These are phyloP conservation scores for Epichloe sp. DNA, from an alignment of 2,329 filamentous ascomycete species.

Conservation along the genomic window DNA sequence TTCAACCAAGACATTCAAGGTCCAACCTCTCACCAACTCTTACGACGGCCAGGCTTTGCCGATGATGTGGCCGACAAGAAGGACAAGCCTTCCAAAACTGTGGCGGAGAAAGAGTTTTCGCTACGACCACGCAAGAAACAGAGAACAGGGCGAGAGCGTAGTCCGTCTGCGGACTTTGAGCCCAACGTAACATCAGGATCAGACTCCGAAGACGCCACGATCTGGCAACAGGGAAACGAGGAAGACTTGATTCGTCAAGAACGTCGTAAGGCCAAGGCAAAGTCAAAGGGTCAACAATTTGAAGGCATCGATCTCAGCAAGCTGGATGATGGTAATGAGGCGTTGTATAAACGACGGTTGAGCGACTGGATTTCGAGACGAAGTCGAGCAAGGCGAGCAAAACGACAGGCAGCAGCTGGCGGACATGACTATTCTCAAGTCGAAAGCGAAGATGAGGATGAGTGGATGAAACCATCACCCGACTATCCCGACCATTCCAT, in stretches of 20 bases:
- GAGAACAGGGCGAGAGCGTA: constrained; percentile 23
- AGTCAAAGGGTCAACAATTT: constrained; percentile 20
- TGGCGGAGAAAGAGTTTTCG: constrained; percentile 38
- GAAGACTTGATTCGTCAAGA: constrained; percentile 25
- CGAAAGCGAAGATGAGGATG: constrained; percentile 33
- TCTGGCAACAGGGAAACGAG: constrained; percentile 27
- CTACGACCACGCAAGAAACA: constrained; percentile 45
- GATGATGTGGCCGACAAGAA: constrained; percentile 15
- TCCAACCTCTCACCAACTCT: constrained; percentile 55
- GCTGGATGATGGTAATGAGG: constrained; percentile 83
- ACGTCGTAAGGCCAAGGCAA: constrained; percentile 30
- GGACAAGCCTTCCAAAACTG: not conserved
- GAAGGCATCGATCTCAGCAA: constrained; percentile 36
- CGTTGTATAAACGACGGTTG: constrained; percentile 62
- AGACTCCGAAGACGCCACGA: constrained; percentile 20
- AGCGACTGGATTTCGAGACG: constrained; percentile 55
- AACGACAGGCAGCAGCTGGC: constrained; percentile 22
- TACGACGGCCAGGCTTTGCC: constrained; percentile 61
- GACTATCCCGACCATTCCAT: constrained; percentile 64
- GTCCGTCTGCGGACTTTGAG: constrained; percentile 35
- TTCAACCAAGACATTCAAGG: constrained; percentile 30
- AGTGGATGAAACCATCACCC: constrained; percentile 83
- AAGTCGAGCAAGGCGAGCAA: constrained; percentile 27
- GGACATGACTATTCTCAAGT: constrained; percentile 18
- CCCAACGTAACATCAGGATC: constrained; percentile 20